Percentiles rank a stretch among this genome's conserved stretches.
Evolutionary conservation across 2,329 filamentous ascomycete genomes (phyloP).

Genomic region (Neopestalotiopsis sp.): DNA sequence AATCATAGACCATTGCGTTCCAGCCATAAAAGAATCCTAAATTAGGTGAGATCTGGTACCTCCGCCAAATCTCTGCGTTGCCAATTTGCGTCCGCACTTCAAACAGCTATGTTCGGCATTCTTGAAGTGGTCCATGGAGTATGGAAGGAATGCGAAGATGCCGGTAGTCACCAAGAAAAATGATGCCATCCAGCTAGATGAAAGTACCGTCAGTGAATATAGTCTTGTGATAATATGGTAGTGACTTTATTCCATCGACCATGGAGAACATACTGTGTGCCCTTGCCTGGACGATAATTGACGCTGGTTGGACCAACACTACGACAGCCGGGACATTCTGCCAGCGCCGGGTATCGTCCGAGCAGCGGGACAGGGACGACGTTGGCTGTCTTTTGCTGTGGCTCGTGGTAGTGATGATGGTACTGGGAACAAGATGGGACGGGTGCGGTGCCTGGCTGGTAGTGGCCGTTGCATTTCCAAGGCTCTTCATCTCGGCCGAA

Average conservation of each 20-base stretch:
- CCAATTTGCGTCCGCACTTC: slow-evolving; percentile 6
- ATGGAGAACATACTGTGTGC: neutral
- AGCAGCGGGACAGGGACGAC: slow-evolving; percentile 2
- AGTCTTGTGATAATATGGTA: neutral
- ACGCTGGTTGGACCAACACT: slow-evolving; percentile 2
- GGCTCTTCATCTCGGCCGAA: neutral
- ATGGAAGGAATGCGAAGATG: slow-evolving; percentile 1
- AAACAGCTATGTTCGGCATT: slow-evolving; percentile 9
- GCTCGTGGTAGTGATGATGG: neutral
- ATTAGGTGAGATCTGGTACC: neutral
- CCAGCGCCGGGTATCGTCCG: neutral
- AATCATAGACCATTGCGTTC: no score
- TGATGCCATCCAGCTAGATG: neutral
- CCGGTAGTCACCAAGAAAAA: neutral
- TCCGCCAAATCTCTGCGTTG: slow-evolving; percentile 3
- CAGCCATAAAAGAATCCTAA: neutral
- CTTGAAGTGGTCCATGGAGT: slow-evolving; percentile 9
- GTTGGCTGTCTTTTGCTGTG: neutral
- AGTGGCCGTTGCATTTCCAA: neutral
- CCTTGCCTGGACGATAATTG: neutral
- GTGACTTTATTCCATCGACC: neutral
- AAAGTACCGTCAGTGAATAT: neutral
- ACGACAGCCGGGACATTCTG: slow-evolving; percentile 3
- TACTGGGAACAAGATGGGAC: neutral
- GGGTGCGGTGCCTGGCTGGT: neutral